Conservation (phyloP, 169 alveolate genomes). For the Eimeria necatrix region DNA sequence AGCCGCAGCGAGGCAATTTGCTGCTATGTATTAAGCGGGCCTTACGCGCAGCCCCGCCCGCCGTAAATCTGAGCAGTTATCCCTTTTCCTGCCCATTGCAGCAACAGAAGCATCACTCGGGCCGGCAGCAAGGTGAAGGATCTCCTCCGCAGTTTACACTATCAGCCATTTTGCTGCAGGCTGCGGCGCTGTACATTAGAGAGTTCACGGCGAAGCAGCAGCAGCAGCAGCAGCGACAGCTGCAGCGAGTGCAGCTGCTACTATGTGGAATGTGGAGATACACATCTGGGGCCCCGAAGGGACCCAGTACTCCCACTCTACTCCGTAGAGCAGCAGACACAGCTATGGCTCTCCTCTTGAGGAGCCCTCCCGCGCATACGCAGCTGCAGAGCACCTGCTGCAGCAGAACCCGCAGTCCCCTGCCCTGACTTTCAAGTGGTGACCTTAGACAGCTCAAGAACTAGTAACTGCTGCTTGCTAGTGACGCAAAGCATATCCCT, state of each 20-base stretch:
- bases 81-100: conserved; percentile 37
- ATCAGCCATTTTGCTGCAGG: neutral
- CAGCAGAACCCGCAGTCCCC: neutral
- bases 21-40: neutral
- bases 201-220: neutral
- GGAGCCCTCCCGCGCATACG: neutral
- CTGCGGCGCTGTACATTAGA: conserved; percentile 4
- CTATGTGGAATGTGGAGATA: neutral
- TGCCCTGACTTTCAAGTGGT: no score
- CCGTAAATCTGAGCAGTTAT: neutral
- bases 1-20: neutral
- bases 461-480: no score
- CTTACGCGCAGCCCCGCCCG: neutral
- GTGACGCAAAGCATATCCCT: no score
- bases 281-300: neutral
- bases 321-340: conserved; percentile 21
- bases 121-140: conserved; percentile 16
- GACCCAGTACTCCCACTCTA: neutral
- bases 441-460: no score
- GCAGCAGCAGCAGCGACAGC: conserved; percentile 34
- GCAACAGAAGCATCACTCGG: conserved; percentile 20
- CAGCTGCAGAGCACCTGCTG: conserved; percentile 29
- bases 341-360: neutral
- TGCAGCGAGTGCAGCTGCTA: neutral
- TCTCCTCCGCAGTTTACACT: neutral